Conservation (phyloP, 139 green algal genomes). For the Chlamydomonas schloesseri region DNA sequence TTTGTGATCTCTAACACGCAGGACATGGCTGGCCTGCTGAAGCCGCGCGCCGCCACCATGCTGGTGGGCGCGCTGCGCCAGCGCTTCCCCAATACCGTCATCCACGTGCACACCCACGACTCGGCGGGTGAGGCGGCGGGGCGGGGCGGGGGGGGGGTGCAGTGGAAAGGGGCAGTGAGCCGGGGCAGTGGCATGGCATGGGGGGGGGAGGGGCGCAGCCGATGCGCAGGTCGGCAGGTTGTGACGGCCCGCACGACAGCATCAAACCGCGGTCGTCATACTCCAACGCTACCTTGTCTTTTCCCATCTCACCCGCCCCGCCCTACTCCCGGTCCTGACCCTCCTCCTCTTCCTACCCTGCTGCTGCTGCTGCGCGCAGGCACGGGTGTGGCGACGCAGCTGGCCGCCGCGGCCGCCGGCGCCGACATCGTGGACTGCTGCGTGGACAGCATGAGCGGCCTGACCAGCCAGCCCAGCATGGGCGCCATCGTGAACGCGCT, state of each 20-base stretch:
- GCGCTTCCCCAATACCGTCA: constrained; percentile 82
- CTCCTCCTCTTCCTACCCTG: too few species aligned
- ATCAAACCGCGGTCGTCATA: too few species aligned
- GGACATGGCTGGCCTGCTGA: constrained; percentile 87
- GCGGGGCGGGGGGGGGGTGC: constrained; percentile 15
- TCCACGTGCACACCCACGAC: constrained; percentile 97
- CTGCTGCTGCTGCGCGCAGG: background rate
- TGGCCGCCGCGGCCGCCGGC: constrained; percentile 73
- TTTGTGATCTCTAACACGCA: too few species aligned
- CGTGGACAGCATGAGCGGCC: constrained; percentile 87
- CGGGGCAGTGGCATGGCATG: background rate
- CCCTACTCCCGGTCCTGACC: too few species aligned
- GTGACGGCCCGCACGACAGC: too few species aligned
- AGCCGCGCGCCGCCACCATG: constrained; percentile 85
- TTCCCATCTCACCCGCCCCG: too few species aligned
- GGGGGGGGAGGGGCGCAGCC: background rate
- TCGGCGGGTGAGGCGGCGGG: constrained; percentile 69
- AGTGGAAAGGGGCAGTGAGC: background rate
- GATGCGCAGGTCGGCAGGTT: too few species aligned
- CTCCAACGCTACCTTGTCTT: too few species aligned
- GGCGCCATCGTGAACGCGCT: constrained; percentile 87
- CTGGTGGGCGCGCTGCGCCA: constrained; percentile 83
- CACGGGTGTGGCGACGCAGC: constrained; percentile 45
- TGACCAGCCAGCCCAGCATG: constrained; percentile 87
- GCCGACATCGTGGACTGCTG: constrained; percentile 92